A percentile compares a stretch with the other conserved stretches of the same genome.
Conservation (phyloP, 2,329 filamentous ascomycete species). For the Diaporthe destruens region DNA sequence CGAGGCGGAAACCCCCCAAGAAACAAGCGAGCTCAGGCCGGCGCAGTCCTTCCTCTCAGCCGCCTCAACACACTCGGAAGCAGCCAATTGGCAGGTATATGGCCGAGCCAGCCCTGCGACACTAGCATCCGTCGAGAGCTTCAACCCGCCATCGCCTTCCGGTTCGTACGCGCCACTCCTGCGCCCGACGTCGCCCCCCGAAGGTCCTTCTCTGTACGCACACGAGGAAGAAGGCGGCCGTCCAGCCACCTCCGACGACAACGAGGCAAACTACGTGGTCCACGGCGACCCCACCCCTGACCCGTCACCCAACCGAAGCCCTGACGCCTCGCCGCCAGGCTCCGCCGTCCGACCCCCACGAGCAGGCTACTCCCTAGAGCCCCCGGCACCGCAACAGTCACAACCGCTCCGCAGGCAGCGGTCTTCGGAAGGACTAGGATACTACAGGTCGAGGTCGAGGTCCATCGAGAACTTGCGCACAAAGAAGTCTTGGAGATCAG, state of each 20-base stretch:
- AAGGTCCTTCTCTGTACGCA: conserved; percentile 15
- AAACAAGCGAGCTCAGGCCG: conserved; percentile 37
- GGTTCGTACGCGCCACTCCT: conserved; percentile 39
- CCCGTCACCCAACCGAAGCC: conserved; percentile 49
- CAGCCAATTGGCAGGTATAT: conserved; percentile 62
- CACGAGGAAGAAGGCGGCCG: conserved; percentile 49
- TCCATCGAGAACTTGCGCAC: conserved; percentile 52
- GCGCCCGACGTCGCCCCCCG: conserved; percentile 32
- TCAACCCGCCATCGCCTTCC: conserved; percentile 44
- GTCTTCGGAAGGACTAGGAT: conserved; percentile 62
- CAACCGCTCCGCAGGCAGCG: conserved; percentile 60
- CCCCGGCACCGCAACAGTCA: conserved; percentile 69
- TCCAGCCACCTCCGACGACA: conserved; percentile 55
- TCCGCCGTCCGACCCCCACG: conserved; percentile 52
- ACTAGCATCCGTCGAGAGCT: conserved; percentile 57
- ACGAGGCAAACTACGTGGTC: conserved; percentile 66
- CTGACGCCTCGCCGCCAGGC: conserved; percentile 50
- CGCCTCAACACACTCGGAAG: conserved; percentile 57
- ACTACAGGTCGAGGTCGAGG: conserved; percentile 63
- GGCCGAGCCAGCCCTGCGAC: conserved; percentile 54
- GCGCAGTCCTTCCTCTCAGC: conserved; percentile 51
- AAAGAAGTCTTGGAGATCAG: conserved; percentile 60
- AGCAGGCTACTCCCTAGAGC: conserved; percentile 71
- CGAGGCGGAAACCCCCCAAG: conserved; percentile 33
- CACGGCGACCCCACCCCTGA: conserved; percentile 57